Percentiles rank a stretch among this genome's conserved stretches.
These are phyloP conservation scores for Suhomyces yuchorum DNA, from an alignment of 1,139 yeast species.

Conservation along the genomic window DNA sequence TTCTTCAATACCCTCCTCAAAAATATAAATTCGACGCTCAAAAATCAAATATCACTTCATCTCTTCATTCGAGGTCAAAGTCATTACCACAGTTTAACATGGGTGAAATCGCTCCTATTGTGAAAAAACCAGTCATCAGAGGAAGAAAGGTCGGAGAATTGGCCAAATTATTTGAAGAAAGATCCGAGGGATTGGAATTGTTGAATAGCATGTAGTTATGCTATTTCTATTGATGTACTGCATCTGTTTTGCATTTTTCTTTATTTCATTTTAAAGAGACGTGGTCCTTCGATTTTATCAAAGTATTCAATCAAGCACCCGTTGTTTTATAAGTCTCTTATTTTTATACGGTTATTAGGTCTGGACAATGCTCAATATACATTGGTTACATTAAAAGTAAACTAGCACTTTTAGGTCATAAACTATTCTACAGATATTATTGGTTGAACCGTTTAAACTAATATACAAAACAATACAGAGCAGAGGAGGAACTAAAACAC, in stretches of 20 bases:
- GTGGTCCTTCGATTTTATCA: not conserved
- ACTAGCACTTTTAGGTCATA: not conserved
- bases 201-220: slow-evolving; percentile 36
- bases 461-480: slow-evolving; percentile 13
- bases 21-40: slow-evolving; percentile 32
- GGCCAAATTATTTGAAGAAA: slow-evolving; percentile 58
- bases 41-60: not conserved
- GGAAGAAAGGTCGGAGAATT: slow-evolving; percentile 58
- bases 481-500: slow-evolving; percentile 8
- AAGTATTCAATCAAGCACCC: not conserved
- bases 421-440: not conserved
- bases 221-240: not conserved
- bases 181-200: slow-evolving; percentile 54
- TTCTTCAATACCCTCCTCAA: slow-evolving; percentile 43
- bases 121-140: slow-evolving; percentile 51
- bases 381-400: not conserved
- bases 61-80: slow-evolving; percentile 15
- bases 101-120: slow-evolving; percentile 7
- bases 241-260: slow-evolving; percentile 3
- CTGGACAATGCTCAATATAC: not conserved
- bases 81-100: slow-evolving; percentile 15
- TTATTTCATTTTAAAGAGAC: slow-evolving; percentile 1
- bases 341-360: slow-evolving; percentile 3
- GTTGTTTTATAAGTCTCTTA: not conserved
- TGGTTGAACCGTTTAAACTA: slow-evolving; percentile 7